These are phyloP conservation scores for Pouteria glomerata DNA, from an alignment of 148 eudicot species.

Conservation along the genomic window DNA sequence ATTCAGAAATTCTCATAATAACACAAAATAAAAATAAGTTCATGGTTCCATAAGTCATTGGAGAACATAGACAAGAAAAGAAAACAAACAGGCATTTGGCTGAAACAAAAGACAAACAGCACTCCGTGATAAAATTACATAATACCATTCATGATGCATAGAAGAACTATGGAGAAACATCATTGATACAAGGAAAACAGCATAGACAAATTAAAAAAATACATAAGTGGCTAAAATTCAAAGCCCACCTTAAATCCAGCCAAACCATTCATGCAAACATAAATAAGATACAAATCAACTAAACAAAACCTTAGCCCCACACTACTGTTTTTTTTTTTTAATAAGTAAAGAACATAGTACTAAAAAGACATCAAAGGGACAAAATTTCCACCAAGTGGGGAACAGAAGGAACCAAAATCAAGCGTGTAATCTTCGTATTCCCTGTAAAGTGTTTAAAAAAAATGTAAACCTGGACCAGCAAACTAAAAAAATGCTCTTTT, in stretches of 20 bases:
- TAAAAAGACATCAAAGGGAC: no score
- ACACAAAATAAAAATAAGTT: neutral
- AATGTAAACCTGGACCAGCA: no score
- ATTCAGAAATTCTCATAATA: neutral
- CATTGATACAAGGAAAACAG: neutral
- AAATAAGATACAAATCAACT: no score
- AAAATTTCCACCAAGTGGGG: no score
- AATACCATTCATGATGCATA: neutral
- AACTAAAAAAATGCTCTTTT: no score
- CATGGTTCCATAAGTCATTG: neutral
- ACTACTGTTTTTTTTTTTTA: no score
- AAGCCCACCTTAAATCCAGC: neutral
- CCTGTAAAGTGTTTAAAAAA: no score
- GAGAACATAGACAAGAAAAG: neutral
- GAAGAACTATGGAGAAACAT: neutral
- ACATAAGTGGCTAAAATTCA: neutral
- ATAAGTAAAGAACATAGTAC: no score
- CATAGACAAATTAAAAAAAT: neutral
- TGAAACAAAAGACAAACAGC: neutral
- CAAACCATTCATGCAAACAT: neutral
- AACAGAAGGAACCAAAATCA: no score
- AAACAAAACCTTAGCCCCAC: no score
- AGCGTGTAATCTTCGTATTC: no score
- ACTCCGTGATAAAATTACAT: neutral
- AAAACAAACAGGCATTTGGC: neutral